These are phyloP conservation scores for Phyllosticta citrichinensis DNA, from an alignment of 2,329 filamentous ascomycete genomes.

Conservation along the genomic window DNA sequence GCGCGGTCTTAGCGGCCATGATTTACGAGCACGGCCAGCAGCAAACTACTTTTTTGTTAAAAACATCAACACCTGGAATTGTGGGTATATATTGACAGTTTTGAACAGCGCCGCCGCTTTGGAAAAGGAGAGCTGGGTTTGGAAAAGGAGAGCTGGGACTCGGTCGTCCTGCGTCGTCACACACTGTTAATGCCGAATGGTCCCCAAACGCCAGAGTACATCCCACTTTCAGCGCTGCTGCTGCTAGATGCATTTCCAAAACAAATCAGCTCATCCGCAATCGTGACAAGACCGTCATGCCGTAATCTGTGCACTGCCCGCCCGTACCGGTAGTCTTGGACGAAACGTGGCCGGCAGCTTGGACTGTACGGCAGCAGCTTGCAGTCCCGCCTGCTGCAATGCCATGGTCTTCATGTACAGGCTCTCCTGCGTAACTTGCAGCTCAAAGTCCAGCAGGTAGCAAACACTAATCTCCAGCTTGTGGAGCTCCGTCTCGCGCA, in stretches of 20 bases:
- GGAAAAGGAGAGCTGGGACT: not conserved
- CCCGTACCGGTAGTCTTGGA: slow-evolving; percentile 15
- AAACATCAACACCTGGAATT: not conserved
- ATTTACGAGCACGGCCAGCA: not conserved
- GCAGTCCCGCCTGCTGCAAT: slow-evolving; percentile 29
- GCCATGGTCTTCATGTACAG: slow-evolving; percentile 24
- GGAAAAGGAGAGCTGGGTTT: not conserved
- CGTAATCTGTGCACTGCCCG: slow-evolving; percentile 5
- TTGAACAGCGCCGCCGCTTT: slow-evolving; percentile 1
- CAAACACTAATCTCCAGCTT: slow-evolving; percentile 69
- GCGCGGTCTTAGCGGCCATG: not conserved
- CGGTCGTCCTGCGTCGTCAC: not conserved
- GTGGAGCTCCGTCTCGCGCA: slow-evolving; percentile 70
- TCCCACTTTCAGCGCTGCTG: not conserved
- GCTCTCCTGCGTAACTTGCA: slow-evolving; percentile 28
- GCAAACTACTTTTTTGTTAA: not conserved
- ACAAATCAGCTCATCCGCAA: not conserved
- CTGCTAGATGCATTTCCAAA: not conserved
- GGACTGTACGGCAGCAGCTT: slow-evolving; percentile 24
- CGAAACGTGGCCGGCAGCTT: slow-evolving; percentile 26
- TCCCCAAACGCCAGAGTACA: slow-evolving; percentile 6
- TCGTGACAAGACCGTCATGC: not conserved
- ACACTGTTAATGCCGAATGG: not conserved
- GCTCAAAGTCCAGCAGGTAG: slow-evolving; percentile 34
- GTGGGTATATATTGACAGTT: not conserved